phyloP scores from a whole-genome alignment of 2,329 filamentous ascomycete genomes.

The Beauveria scarabaeidicola region DNA sequence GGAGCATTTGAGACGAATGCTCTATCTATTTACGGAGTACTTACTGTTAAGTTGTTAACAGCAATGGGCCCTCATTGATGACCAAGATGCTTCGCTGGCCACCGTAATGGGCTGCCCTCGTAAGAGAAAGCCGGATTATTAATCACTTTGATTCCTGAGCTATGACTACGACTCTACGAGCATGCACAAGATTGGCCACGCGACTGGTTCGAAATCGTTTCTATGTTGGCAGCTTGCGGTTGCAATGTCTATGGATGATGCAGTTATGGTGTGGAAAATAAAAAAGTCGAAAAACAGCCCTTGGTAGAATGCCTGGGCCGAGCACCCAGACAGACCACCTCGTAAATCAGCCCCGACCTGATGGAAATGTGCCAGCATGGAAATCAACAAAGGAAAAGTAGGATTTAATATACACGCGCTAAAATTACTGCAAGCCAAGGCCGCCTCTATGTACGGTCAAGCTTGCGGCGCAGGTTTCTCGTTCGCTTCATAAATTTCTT shows the following conservation, averaged over 20 bases:
- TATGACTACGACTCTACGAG: too few species aligned
- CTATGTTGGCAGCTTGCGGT: constrained; percentile 6
- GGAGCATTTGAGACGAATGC: neutral
- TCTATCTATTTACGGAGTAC: too few species aligned
- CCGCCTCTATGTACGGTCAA: constrained; percentile 52
- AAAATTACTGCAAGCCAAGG: neutral
- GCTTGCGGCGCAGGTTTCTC: constrained; percentile 76
- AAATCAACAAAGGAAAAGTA: constrained; percentile 7
- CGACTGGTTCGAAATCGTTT: neutral
- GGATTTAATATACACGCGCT: constrained; percentile 10
- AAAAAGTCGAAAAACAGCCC: constrained; percentile 6
- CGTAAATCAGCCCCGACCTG: constrained; percentile 1
- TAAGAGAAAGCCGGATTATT: too few species aligned
- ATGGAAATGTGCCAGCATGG: constrained; percentile 1
- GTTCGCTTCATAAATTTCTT: constrained; percentile 98
- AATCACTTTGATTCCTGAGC: too few species aligned
- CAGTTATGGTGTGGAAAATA: neutral
- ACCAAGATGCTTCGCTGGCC: too few species aligned
- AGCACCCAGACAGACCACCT: neutral
- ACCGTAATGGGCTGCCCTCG: too few species aligned
- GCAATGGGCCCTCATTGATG: too few species aligned
- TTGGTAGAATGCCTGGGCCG: neutral
- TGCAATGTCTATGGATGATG: constrained; percentile 10
- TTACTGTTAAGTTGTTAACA: too few species aligned
- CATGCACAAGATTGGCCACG: neutral